Evolutionary conservation across 371 early-diverging fungal species (phyloP), one percentile per base, ranked within the genome.

Genomic region (Mucor indicus): DNA sequence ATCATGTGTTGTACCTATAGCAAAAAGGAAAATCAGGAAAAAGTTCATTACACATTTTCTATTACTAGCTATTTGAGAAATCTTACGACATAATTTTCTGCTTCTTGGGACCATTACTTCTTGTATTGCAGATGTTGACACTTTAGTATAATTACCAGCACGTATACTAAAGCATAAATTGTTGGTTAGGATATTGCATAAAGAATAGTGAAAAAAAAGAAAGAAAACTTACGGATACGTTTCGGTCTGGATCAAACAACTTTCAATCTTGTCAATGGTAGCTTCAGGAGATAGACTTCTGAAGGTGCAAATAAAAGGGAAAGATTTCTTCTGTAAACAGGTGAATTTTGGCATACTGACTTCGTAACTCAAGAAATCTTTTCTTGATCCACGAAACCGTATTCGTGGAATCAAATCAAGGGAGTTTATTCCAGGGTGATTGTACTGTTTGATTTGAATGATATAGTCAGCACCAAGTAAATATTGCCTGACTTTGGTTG

Each of bases 231-330:
- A 65, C 70, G 70, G 66, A 33, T 62, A 69, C 0, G 13, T 40
- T 39, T 65, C 66, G 15, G 32, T 35, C 38, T 69, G 70, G 21
- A 66, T 66, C 22, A 69, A 21, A 23, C 47, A 57, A 3, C 45
- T 38, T 16, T 52, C 56, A 2, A 69, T 23, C 1, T 27, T 30
- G 9, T 36, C 41, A 38, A 66, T 44, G 2, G 7, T 24, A 2
- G 51, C 47, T 17, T 62, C 57, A 9, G 23, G 29, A 19, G 57
- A 40, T 1, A 69, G 17, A 11, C 48, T 37, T 3, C 48, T 30
- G 39, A 69, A 65, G 17, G 40, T 32, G 27, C 65, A 69, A 4
- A 32, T 33, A 35, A 53, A 53, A 12, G 13, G 1, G 21, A 46
- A 20, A 13, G 17, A 25, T 13, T 25, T 39, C 16, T 62, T 50